Base-by-base conservation (phyloP, 2,329 filamentous ascomycete species). In the Balansia obtecta region DNA sequence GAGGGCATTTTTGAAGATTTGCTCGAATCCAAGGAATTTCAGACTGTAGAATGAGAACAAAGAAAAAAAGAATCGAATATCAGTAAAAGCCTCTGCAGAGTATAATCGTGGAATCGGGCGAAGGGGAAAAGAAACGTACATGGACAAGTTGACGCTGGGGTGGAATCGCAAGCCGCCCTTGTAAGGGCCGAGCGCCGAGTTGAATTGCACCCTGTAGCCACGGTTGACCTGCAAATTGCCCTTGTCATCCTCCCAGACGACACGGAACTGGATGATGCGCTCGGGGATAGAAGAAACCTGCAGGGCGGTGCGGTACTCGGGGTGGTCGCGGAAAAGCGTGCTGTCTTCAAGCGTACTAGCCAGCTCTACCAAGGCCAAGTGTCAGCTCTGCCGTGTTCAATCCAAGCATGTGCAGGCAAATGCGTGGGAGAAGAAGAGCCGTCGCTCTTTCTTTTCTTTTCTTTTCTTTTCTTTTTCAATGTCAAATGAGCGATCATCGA, bases 1-100 rank as follows among this genome's bases (percentile, higher is more conserved):
- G 60, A 97, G 76, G 59, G 93, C 93, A 87, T 97, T 97, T 82
- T 97, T 97, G 80, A 97, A 97, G 74, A 91, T 94, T 76, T 97
- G 93, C 82, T 98, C 93, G 64, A 97, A 97, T 58, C 91, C 93
- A 65, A 98, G 80, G 75, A 97, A 97, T 77, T 98, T 98, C 63
- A 98, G 81, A 64, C 71, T 72, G 49, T 48, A 53, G 22, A 80
- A 12, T 3, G 27, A 27, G 27, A 27, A 27, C 4, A 27, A 27
- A 2, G 8, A 27, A 27, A 27, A 27, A 3, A 27, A 27, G 8
- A 27, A 27, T 6, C n/a, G n/a, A 8, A 27, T 27, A 6, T 42
- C 45, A 52, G 15, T 15, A 40, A 11, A 48, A 7, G 27, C 33
- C 13, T 32, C 5, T 22, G 33, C 32, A 18, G 10, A 2, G 20